Evolutionary conservation across 2,329 filamentous ascomycete species (phyloP), one percentile per base, ranked within the genome.

Genomic region (Trichoderma arundinaceum): DNA sequence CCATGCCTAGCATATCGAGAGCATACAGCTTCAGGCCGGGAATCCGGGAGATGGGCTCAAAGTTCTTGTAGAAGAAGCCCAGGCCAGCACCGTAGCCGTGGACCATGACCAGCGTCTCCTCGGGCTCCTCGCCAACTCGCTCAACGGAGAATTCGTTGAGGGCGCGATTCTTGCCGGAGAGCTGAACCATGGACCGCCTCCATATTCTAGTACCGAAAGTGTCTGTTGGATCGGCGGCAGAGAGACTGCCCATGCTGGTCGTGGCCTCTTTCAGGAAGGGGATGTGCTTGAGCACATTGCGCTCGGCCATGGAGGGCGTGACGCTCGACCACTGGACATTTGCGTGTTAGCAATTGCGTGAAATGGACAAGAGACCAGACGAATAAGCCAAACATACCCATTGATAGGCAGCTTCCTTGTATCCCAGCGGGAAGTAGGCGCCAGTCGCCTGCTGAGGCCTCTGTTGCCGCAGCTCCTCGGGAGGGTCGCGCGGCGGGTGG

Each of bases 21-120:
- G 94, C 92, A 75, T 95, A 98, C 17, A 99, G 80, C 73, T 92
- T 94, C 88, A 95, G 96, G 33, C 94, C 93, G 33, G 85, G 82
- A 1, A 88, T 80, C 17, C 94, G 88, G 52, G 90, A 94, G 39
- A 99, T 80, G 6, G 90, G 88, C 77, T 99, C 95, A 67, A 96
- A 97, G 76, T 99, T 99, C 80, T 95, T 94, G 83, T 97, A 99
- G 83, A 96, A 99, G 79, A 99, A 98, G 22, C 94, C 95, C 0
- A 99, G 84, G 0, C 95, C 95, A 2, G 95, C 95, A 53, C 95
- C 95, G 77, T 99, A 99, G 68, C 95, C 95, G 75, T 99, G 95
- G 4, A 99, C 82, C 87, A 99, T 96, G 51, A 99, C 94, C 15
- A 99, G 83, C 49, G 92, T 95, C 74, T 98, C 90, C 53, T 96